A percentile compares a stretch with the other conserved stretches of the same genome.
These are phyloP conservation scores for Eucommia ulmoides DNA, from an alignment of 257 asterid species.

Conservation along the genomic window DNA sequence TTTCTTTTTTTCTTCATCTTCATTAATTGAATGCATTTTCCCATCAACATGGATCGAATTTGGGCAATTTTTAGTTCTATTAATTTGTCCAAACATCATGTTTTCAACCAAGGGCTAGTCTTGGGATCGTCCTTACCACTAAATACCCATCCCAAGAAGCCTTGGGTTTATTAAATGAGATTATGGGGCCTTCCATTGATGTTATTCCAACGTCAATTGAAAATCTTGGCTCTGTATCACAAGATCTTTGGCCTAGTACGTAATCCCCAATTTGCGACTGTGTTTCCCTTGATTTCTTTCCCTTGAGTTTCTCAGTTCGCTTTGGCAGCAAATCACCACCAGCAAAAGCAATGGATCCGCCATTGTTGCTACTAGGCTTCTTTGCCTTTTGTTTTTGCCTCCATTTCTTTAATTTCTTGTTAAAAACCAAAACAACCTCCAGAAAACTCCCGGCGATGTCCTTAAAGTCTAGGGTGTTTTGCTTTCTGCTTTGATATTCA, in stretches of 20 bases:
- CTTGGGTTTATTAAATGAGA: slow-evolving; percentile 74
- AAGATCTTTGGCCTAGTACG: slow-evolving; percentile 47
- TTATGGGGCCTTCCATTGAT: slow-evolving; percentile 14
- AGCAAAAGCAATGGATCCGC: no score
- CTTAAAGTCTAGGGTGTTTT: slow-evolving; percentile 38
- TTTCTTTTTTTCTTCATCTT: no score
- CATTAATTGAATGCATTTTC: no score
- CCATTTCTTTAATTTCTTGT: slow-evolving; percentile 78
- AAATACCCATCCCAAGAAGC: slow-evolving; percentile 98
- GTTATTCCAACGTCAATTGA: slow-evolving; percentile 47
- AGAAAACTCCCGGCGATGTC: slow-evolving; percentile 52
- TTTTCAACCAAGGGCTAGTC: no score
- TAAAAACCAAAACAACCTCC: slow-evolving; percentile 73
- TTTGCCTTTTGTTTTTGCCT: slow-evolving; percentile 38
- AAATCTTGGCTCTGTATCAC: slow-evolving; percentile 53
- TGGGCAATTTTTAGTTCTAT: no score
- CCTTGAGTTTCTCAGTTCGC: slow-evolving; percentile 5
- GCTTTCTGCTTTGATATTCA: slow-evolving; percentile 38
- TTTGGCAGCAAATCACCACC: slow-evolving; percentile 10
- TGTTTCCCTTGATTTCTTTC: slow-evolving; percentile 22
- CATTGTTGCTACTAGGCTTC: slow-evolving; percentile 21
- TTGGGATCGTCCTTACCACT: slow-evolving; percentile 80
- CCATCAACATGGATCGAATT: no score
- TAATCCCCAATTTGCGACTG: slow-evolving; percentile 29
- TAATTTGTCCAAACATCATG: no score